These are phyloP conservation scores for Trichosanthes truncata DNA, from an alignment of 306 rosid species.

Conservation along the genomic window DNA sequence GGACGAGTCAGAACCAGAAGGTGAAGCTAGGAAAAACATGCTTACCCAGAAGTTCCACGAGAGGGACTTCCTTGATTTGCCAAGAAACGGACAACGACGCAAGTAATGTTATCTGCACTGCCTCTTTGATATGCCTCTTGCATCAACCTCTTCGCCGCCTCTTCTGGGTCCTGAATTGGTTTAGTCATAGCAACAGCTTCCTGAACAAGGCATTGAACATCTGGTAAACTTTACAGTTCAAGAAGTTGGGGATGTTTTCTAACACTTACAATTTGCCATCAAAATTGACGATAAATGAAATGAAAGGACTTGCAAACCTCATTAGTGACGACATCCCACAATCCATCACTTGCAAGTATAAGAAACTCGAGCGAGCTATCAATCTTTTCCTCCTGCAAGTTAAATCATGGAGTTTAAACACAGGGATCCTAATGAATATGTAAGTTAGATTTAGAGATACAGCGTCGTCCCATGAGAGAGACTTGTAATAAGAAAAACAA, in stretches of 20 bases:
- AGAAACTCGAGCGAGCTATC: slow-evolving; percentile 92
- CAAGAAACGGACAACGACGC: slow-evolving; percentile 88
- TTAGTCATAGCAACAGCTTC: slow-evolving; percentile 84
- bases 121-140: slow-evolving; percentile 86
- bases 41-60: slow-evolving; percentile 28
- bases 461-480: not conserved
- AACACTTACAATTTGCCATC: not conserved
- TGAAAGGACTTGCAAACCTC: slow-evolving; percentile 46
- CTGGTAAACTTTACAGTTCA: not conserved
- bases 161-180: slow-evolving; percentile 72
- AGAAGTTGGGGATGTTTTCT: not conserved
- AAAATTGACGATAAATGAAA: not conserved
- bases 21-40: not conserved
- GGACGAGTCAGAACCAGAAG: not conserved
- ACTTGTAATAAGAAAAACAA: not conserved
- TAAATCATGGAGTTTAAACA: not conserved
- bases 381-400: slow-evolving; percentile 71
- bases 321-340: slow-evolving; percentile 96
- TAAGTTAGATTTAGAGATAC: not conserved
- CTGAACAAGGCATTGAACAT: slow-evolving; percentile 24
- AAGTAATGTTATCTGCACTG: slow-evolving; percentile 87
- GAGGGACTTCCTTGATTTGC: slow-evolving; percentile 47
- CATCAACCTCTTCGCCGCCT: slow-evolving; percentile 80
- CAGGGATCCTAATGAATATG: not conserved
- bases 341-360: slow-evolving; percentile 89